Conservation (phyloP, 176 grass and related monocot species). For the Aegilops speltoides region DNA sequence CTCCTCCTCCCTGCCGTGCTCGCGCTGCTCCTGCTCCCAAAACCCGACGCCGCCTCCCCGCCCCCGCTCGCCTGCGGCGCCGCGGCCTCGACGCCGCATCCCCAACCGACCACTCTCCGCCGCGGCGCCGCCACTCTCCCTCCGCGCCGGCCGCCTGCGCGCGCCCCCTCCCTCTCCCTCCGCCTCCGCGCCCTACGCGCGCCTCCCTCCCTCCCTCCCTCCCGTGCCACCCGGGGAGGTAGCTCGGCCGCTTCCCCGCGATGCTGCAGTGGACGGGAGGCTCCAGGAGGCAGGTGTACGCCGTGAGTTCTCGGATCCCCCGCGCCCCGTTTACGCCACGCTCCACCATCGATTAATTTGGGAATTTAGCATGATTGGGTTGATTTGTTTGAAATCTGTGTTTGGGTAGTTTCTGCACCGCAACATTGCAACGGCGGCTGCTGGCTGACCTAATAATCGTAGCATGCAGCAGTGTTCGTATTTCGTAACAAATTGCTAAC, state of each 20-base stretch:
- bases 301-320: constrained; percentile 49
- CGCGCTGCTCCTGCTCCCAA: background rate
- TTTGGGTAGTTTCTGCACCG: background rate
- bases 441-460: constrained; percentile 1
- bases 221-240: background rate
- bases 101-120: background rate
- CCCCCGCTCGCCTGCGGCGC: background rate
- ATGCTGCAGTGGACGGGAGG: constrained; percentile 96
- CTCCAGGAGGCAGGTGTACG: constrained; percentile 75
- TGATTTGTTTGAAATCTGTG: background rate
- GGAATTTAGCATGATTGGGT: background rate
- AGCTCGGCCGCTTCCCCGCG: background rate
- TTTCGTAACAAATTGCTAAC: constrained; percentile 14
- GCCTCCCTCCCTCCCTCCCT: background rate
- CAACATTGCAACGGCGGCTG: background rate
- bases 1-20: background rate
- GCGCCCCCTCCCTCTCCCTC: background rate
- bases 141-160: background rate
- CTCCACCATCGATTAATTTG: background rate
- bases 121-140: background rate
- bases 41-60: background rate
- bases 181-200: background rate
- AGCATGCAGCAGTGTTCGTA: background rate
- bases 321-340: background rate
- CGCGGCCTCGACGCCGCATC: background rate